Base-by-base conservation (phyloP, 2,329 filamentous ascomycete species). In the Harringtonia aguacate region DNA sequence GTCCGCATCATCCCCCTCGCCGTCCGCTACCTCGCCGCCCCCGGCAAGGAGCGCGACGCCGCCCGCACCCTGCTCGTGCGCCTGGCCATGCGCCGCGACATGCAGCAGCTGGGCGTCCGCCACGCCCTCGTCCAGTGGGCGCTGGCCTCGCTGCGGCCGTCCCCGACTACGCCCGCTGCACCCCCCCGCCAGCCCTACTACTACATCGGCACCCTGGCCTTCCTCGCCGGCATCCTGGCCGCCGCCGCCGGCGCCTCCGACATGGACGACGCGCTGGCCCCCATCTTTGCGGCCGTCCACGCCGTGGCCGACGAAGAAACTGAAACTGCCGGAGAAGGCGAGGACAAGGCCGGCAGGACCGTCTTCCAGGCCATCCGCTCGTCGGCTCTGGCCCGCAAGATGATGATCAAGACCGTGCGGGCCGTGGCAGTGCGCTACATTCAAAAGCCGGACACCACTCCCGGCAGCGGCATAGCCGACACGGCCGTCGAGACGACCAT, bases 21-120 rank as follows among this genome's bases (percentile, higher is more conserved):
- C 8, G 66, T 87, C 43, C 72, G 75, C 45, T 86, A 87, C 56
- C 72, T 97, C 15, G 68, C 75, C 7, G 78, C 76, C 1, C 74
- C 90, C 0, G 87, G 89, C 0, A 95, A 94, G 55, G 90, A 95
- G 58, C 78, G 86, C 46, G 86, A 92, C 61, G 87, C 88, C 10
- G 89, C 92, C n/a, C 87, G 83, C 47, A 72, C 77, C 3, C 69
- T 97, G 21, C 69, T 98, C 8, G 85, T 94, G 17, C 77, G 88
- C 37, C 69, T 95, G 37, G 77, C 81, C n/a, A 79, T 89, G 58
- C 77, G 92, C 15, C 79, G 77, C 38, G 92, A 98, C 59, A 95
- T 97, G 86, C 85, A 90, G 61, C 68, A 75, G 41, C 64, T 89
- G 10, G 79, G 82, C 0, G 66, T 97, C 4, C 68, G 92, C 29